These are phyloP conservation scores for Mortierella sp. DNA, from an alignment of 371 early-diverging fungal genomes.

Conservation along the genomic window DNA sequence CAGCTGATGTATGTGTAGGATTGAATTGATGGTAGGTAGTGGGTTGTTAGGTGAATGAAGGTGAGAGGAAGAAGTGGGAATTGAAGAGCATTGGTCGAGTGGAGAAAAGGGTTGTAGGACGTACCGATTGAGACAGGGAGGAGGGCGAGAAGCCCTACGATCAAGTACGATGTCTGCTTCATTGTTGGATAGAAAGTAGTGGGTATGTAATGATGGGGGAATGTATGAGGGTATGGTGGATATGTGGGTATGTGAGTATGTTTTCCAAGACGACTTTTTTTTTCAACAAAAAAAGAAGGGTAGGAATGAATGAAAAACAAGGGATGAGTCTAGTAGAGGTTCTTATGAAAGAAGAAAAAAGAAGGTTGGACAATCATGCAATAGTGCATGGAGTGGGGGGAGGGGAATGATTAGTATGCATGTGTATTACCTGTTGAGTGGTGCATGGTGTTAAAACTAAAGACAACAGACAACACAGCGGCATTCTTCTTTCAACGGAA, in stretches of 20 bases:
- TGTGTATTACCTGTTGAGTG: background rate
- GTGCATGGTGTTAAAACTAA: background rate
- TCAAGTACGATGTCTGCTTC: background rate
- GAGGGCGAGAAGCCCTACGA: background rate
- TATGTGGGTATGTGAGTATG: background rate
- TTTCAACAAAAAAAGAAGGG: too few relatives aligned
- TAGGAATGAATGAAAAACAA: too few relatives aligned
- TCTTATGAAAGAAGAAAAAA: background rate
- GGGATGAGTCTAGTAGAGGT: background rate
- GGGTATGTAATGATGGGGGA: background rate
- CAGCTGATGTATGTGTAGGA: background rate
- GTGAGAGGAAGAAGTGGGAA: background rate
- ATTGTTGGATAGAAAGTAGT: background rate
- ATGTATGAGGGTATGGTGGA: too few relatives aligned
- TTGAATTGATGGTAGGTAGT: background rate
- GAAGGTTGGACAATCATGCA: background rate
- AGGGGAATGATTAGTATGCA: background rate
- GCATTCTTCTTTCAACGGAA: background rate
- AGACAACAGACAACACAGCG: background rate
- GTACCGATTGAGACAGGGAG: background rate
- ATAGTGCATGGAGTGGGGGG: background rate
- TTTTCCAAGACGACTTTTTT: background rate
- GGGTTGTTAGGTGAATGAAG: background rate
- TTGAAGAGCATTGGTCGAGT: background rate
- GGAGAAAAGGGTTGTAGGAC: background rate